These are phyloP conservation scores for Penicillium bialowiezense DNA, from an alignment of 495 filamentous ascomycete genomes.

Conservation along the genomic window DNA sequence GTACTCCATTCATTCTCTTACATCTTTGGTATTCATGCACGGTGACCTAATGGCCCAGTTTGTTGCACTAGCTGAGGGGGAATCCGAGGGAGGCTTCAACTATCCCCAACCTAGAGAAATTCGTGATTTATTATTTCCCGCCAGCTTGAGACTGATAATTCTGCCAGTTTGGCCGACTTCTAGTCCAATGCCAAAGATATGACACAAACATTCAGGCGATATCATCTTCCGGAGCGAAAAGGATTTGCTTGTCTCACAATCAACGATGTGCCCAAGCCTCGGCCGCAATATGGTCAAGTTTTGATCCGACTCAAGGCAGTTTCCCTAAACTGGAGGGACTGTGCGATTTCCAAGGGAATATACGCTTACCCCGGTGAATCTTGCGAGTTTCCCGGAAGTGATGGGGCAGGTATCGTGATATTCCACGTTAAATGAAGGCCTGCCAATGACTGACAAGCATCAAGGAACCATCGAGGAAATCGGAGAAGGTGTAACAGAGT, in stretches of 20 bases:
- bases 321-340: constrained; percentile 70
- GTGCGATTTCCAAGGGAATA: constrained; percentile 56
- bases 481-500: constrained; percentile 37
- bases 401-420: constrained; percentile 2
- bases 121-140: too few relatives aligned
- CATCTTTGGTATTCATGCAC: too few relatives aligned
- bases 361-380: constrained; percentile 5
- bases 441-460: constrained; percentile 22
- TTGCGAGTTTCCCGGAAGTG: constrained; percentile 1
- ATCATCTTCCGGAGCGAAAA: background rate
- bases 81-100: too few relatives aligned
- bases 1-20: too few relatives aligned
- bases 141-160: too few relatives aligned
- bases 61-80: too few relatives aligned
- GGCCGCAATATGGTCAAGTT: constrained; percentile 1
- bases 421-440: background rate
- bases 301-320: constrained; percentile 62
- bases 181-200: too few relatives aligned
- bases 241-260: background rate
- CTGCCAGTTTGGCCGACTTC: too few relatives aligned
- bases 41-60: too few relatives aligned
- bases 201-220: background rate
- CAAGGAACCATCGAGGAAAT: constrained; percentile 46
- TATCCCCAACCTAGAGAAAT: too few relatives aligned
- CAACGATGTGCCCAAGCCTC: background rate